Evolutionary conservation across 176 grass and related monocot species (phyloP).

Genomic region (Hordeum vulgare): MorexV3_pseudomolecules_assembly NC_058523.1:17750143-17750642

Average conservation of each 20-base stretch:
- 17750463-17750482: constrained; percentile 11
- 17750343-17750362: constrained; percentile 79
- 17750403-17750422: constrained; percentile 55
- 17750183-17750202: constrained; percentile 85
- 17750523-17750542: constrained; percentile 78
- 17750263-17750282: constrained; percentile 54
- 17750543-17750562: constrained; percentile 54
- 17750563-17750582: constrained; percentile 92
- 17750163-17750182: constrained; percentile 74
- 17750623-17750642: constrained; percentile 70
- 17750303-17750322: constrained; percentile 87
- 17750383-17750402: constrained; percentile 63
- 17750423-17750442: constrained; percentile 56
- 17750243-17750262: constrained; percentile 63
- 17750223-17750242: constrained; percentile 73
- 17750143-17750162: constrained; percentile 72
- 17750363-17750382: constrained; percentile 70
- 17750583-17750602: constrained; percentile 80
- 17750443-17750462: not conserved
- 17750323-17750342: constrained; percentile 83
- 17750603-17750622: constrained; percentile 66
- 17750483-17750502: constrained; percentile 14
- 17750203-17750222: constrained; percentile 76
- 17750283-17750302: constrained; percentile 64
- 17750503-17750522: constrained; percentile 73